Evolutionary conservation across 495 filamentous ascomycete species (phyloP), one percentile per base, ranked within the genome.

Genomic region (Echria macrotheca): DNA sequence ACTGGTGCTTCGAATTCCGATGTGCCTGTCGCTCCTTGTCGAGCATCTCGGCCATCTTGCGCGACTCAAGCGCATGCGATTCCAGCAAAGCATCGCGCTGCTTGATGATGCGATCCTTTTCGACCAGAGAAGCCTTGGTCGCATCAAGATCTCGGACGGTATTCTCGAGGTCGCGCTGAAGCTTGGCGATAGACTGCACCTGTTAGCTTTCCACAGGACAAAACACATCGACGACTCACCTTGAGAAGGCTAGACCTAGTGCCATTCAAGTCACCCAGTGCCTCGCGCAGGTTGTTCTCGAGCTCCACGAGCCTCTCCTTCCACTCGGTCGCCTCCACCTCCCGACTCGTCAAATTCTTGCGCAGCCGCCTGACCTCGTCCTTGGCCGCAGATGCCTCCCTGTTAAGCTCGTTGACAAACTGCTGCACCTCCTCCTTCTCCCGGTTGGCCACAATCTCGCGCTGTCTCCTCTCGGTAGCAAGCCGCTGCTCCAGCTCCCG

Each of bases 71-170:
- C 0, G 82, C 87, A 57, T 91, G 83, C 41, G 80, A 86, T 67
- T 98, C 93, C 12, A 98, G 79, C n/a, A 96, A 75, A 22, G 79
- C 76, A 55, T 97, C 91, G n/a, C 93, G 87, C 58, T 93, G 88
- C 45, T 86, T 87, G 55, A 98, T 82, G 47, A 94, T 72, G 22
- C 84, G 82, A 42, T 96, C 90, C 61, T 91, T 96, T 60, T 97
- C 91, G 17, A 80, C 80, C 14, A 95, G 73, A 26, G 85, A 79
- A 24, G 77, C 78, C 57, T 86, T 84, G 11, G 84, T 81, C 24
- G 72, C 78, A 54, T 96, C 87, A 40, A 97, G 81, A 49, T 95
- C 87, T 31, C 85, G 76, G 12, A 85, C 74, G 2, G 88, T 93
- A 26, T 76, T 81, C 47, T 95, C 91, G 18, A 96, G 81, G 41